Percentiles rank a stretch among this genome's conserved stretches.
Conservation (phyloP, 352 stramenopile species). For the Pilasporangium apinafurcum region DNA sequence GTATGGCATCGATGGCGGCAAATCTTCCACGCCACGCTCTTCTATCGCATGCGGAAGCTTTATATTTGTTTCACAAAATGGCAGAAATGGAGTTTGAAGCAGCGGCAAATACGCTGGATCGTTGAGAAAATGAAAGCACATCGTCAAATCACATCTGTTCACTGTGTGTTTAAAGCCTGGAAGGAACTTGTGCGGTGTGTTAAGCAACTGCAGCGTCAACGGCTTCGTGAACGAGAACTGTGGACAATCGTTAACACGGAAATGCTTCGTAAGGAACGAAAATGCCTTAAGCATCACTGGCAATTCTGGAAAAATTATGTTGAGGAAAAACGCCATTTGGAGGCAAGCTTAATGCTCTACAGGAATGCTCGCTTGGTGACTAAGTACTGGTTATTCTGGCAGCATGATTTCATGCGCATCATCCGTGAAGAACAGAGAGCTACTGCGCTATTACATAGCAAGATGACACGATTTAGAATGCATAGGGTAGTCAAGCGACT, state of each 20-base stretch:
- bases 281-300: constrained; percentile 36
- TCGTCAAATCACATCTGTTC: not conserved
- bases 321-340: constrained; percentile 30
- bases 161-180: constrained; percentile 25
- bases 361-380: constrained; percentile 42
- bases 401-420: constrained; percentile 28
- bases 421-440: not conserved
- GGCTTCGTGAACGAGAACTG: constrained; percentile 44
- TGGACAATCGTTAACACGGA: constrained; percentile 51
- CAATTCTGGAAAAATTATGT: constrained; percentile 28
- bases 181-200: constrained; percentile 27
- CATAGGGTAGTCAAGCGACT: constrained; percentile 10
- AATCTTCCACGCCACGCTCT: constrained; percentile 53
- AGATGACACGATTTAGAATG: constrained; percentile 2
- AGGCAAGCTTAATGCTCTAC: constrained; percentile 37
- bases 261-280: constrained; percentile 33
- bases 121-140: not conserved
- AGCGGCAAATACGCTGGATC: constrained; percentile 8
- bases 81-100: constrained; percentile 13
- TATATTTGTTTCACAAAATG: constrained; percentile 24
- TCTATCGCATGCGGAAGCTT: constrained; percentile 38
- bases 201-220: constrained; percentile 36
- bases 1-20: constrained; percentile 54
- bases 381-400: constrained; percentile 57
- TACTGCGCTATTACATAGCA: not conserved